phyloP scores from a whole-genome alignment of 192 early-diverging fungal species.

The Coemansia sp. region DNA sequence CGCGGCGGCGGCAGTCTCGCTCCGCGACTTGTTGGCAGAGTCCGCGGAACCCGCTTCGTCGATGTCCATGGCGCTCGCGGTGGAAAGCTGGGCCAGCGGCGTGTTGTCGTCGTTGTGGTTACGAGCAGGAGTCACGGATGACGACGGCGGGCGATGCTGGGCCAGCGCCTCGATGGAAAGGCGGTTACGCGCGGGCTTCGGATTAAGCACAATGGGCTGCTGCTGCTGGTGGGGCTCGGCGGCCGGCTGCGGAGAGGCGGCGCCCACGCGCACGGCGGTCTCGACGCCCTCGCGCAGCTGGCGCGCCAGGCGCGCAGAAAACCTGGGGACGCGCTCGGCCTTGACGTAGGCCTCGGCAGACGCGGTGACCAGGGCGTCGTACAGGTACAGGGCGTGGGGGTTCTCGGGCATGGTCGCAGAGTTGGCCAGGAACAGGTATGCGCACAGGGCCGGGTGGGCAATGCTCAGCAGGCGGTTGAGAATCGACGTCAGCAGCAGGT shows the following conservation, averaged over 20 bases:
- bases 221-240: not conserved
- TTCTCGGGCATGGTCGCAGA: conserved; percentile 8
- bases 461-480: conserved; percentile 52
- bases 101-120: not conserved
- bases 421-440: conserved; percentile 41
- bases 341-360: conserved; percentile 47
- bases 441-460: conserved; percentile 38
- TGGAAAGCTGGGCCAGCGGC: not conserved
- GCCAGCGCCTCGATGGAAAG: no score
- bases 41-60: no score
- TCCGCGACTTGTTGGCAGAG: not conserved
- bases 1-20: conserved; percentile 10
- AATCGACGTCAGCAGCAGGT: conserved; percentile 57
- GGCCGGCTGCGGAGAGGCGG: conserved; percentile 14
- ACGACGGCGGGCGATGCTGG: no score
- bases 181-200: not conserved
- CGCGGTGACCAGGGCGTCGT: conserved; percentile 31
- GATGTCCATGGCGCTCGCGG: not conserved
- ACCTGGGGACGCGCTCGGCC: conserved; percentile 31
- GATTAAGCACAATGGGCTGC: not conserved
- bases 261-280: conserved; percentile 39
- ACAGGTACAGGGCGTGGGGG: conserved; percentile 1
- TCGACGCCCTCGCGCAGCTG: conserved; percentile 42
- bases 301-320: conserved; percentile 32
- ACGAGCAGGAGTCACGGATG: no score